phyloP scores from a whole-genome alignment of 768 basidiomycete species.

The Mycena polygramma region DNA sequence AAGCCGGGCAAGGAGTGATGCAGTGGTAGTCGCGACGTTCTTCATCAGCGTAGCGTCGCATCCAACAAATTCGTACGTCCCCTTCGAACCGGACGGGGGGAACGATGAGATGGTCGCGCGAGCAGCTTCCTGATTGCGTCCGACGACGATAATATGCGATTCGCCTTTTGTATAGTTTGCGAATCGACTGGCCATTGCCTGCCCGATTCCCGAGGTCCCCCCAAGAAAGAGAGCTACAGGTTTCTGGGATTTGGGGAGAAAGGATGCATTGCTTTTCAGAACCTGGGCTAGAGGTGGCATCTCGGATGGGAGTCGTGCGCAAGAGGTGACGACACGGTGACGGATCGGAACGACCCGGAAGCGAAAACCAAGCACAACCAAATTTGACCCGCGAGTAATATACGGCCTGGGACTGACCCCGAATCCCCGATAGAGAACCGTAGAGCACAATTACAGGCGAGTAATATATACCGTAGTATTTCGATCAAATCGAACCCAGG shows the following conservation, averaged over 20 bases:
- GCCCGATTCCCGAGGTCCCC: conserved; percentile 48
- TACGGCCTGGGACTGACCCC: too few species aligned
- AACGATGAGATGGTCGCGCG: conserved; percentile 49
- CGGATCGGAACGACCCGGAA: too few species aligned
- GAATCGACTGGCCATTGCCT: conserved; percentile 51
- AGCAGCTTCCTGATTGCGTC: conserved; percentile 52
- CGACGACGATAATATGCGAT: conserved; percentile 55
- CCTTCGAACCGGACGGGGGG: conserved; percentile 39
- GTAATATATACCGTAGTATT: too few species aligned
- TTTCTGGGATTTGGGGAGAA: conserved; percentile 16
- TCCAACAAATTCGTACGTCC: conserved; percentile 50
- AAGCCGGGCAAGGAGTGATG: conserved; percentile 43
- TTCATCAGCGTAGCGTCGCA: conserved; percentile 54
- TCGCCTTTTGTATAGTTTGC: conserved; percentile 54
- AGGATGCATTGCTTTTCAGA: conserved; percentile 36
- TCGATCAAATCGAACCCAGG: too few species aligned
- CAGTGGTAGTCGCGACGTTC: conserved; percentile 46
- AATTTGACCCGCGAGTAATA: too few species aligned
- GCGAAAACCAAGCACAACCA: too few species aligned
- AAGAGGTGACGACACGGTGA: too few species aligned
- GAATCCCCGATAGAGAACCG: too few species aligned
- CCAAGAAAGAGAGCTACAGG: conserved; percentile 45
- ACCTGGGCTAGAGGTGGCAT: conserved; percentile 40
- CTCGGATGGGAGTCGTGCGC: not conserved
- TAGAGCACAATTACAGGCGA: too few species aligned